Percentiles rank a stretch among this genome's conserved stretches.
These are phyloP conservation scores for Cardamine resedifolia DNA, from an alignment of 345 rosid genomes.

Conservation along the genomic window DNA sequence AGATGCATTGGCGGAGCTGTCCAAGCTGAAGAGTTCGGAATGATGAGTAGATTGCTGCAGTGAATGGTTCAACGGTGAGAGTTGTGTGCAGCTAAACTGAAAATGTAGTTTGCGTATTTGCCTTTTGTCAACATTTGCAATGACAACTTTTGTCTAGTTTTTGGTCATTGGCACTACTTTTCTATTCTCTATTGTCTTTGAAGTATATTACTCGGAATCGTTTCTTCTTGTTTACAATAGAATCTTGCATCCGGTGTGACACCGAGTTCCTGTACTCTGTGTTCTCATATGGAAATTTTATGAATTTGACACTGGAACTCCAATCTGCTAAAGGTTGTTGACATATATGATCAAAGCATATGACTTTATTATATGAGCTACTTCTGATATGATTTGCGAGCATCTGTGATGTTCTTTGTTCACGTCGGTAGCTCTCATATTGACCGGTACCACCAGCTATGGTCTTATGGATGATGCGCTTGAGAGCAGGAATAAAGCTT, in stretches of 20 bases:
- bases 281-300: background rate
- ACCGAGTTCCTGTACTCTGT: background rate
- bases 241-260: background rate
- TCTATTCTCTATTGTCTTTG: background rate
- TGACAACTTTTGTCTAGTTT: slow-evolving; percentile 1
- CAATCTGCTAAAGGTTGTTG: background rate
- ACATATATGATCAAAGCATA: background rate
- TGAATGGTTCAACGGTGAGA: background rate
- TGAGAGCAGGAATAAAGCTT: no score
- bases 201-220: background rate
- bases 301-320: background rate
- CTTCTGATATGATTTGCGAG: background rate
- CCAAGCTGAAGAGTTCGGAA: background rate
- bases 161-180: background rate
- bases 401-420: slow-evolving; percentile 26
- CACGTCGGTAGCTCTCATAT: slow-evolving; percentile 59
- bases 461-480: slow-evolving; percentile 50
- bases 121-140: background rate
- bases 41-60: background rate
- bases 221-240: background rate
- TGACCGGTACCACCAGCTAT: no score
- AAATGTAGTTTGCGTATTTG: background rate
- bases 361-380: background rate
- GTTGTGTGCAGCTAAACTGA: background rate
- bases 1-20: background rate